Percentiles rank a stretch among this genome's conserved stretches.
phyloP scores from a whole-genome alignment of 2,329 filamentous ascomycete species.

The Pseudopyricularia javanii region DNA sequence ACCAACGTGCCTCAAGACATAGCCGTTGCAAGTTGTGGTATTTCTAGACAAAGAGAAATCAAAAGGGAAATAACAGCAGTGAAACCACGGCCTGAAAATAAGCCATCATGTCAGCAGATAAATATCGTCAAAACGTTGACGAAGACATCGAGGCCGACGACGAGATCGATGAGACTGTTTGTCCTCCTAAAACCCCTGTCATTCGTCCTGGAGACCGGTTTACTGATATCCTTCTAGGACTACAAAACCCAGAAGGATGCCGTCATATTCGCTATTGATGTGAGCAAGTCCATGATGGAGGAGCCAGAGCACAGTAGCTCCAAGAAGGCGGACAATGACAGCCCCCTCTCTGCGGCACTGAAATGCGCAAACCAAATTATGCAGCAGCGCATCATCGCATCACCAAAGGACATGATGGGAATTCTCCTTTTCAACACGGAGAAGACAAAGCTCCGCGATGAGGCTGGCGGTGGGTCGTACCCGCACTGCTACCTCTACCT shows the following conservation, averaged over 20 bases:
- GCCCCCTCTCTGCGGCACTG: conserved; percentile 68
- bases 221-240: conserved; percentile 36
- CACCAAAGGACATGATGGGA: conserved; percentile 94
- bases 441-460: conserved; percentile 65
- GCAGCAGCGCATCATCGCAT: conserved; percentile 96
- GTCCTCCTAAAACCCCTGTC: conserved; percentile 6
- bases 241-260: conserved; percentile 94
- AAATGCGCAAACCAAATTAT: conserved; percentile 93
- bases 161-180: conserved; percentile 25
- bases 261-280: conserved; percentile 90
- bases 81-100: background rate
- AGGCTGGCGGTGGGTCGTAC: conserved; percentile 53
- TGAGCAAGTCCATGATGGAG: conserved; percentile 77
- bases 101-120: background rate
- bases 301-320: conserved; percentile 49
- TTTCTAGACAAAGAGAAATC: background rate
- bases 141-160: conserved; percentile 62
- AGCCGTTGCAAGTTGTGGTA: background rate
- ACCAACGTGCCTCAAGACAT: background rate
- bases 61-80: background rate
- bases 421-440: conserved; percentile 85
- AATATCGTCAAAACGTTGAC: conserved; percentile 18
- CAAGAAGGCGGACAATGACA: conserved; percentile 69
- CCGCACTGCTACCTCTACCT: conserved; percentile 87
- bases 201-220: background rate